Evolutionary conservation across 2,329 filamentous ascomycete species (phyloP), one percentile per base, ranked within the genome.

Genomic region (Claviceps pazoutovae): DNA sequence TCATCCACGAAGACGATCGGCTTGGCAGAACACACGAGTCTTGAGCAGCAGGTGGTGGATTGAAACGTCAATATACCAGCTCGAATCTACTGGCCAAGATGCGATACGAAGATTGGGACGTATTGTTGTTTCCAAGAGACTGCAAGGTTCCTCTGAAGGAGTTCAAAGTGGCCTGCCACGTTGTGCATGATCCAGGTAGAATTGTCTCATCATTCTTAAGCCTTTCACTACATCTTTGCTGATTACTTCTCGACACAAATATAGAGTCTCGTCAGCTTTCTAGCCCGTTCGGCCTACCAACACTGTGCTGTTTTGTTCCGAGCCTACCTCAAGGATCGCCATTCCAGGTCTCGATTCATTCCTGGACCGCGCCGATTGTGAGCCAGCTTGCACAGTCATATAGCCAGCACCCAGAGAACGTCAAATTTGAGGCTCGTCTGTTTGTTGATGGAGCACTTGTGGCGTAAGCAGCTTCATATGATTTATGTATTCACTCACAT

Each of bases 101-200:
- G 88, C 82, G 88, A 54, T 94, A 85, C 73, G 79, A 88, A 59
- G 82, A 88, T 61, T 94, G 88, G 88, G 88, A 95, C 61, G 78
- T 93, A 51, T 78, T 94, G 44, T 73, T 94, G 55, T 94, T 94
- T 64, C 83, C 86, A 0, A 67, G 66, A 55, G 75, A 77, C 55
- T 81, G 75, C 59, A 82, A 80, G 59, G 64, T 84, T 13, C 88
- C 88, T 1, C 67, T 90, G 51, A 86, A 87, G 65, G 88, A 94
- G 67, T 95, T 93, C 74, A 83, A 82, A 62, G 87, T 86, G 7
- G 75, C 79, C 55, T 94, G 86, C 64, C 84, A 85, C 63, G 80
- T 84, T 36, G 76, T 82, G n/a, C 70, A 73, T 5, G 74, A 79
- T 60, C 53, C 63, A 48, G 72, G 73, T 73, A 55, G 46, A 5